A percentile compares a stretch with the other conserved stretches of the same genome.
phyloP scores from a whole-genome alignment of 129 eudicot species.

The Kitagawia praeruptora region DNA sequence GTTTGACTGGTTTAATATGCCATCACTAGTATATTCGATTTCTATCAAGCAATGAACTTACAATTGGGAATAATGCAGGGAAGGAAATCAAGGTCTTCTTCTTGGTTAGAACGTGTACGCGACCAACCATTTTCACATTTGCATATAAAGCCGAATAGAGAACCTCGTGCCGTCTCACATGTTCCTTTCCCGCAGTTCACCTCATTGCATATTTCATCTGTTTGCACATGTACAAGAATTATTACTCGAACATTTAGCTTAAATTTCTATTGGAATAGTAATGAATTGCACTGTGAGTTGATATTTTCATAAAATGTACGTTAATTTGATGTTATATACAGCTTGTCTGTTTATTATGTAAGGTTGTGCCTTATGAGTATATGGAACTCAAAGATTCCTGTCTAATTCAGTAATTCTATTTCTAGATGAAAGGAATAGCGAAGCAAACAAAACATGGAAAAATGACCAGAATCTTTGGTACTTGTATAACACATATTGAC shows the following conservation, averaged over 20 bases:
- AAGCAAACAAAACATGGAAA: background rate
- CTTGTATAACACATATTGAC: background rate
- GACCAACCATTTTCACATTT: constrained; percentile 64
- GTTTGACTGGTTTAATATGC: background rate
- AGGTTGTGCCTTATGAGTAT: background rate
- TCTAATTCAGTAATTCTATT: background rate
- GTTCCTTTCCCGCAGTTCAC: constrained; percentile 40
- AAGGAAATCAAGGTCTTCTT: constrained; percentile 43
- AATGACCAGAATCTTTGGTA: background rate
- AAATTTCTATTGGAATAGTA: background rate
- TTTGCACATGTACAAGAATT: background rate
- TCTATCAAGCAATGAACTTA: background rate
- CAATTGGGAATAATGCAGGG: constrained; percentile 81
- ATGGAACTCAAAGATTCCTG: background rate
- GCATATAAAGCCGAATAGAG: constrained; percentile 46
- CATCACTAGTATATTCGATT: background rate
- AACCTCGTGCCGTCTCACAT: constrained; percentile 33
- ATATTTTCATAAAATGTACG: background rate
- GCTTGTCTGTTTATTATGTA: background rate
- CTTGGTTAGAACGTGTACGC: constrained; percentile 39
- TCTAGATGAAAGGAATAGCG: background rate
- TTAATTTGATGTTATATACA: background rate
- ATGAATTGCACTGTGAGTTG: background rate
- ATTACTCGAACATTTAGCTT: background rate
- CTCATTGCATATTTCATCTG: constrained; percentile 43